Evolutionary conservation across 1,139 yeast species (phyloP).

Genomic region (Candida gigantensis): DNA sequence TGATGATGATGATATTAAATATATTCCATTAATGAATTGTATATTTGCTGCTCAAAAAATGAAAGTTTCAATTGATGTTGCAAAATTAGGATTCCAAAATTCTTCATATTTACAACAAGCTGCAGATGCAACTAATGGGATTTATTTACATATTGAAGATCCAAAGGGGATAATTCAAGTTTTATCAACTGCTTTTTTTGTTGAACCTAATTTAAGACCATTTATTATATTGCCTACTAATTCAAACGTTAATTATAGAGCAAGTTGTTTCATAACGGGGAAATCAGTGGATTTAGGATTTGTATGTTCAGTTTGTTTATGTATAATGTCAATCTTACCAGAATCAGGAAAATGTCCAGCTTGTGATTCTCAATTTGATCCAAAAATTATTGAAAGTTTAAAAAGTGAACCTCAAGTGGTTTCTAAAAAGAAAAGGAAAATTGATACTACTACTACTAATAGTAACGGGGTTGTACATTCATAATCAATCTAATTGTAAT

Average conservation of each 20-base stretch:
- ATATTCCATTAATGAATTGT: conserved; percentile 92
- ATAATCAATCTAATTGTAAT: conserved; percentile 7
- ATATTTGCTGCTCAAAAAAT: conserved; percentile 95
- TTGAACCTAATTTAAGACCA: conserved; percentile 79
- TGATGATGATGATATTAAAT: conserved; percentile 77
- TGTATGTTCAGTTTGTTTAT: conserved; percentile 93
- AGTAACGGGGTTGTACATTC: not conserved
- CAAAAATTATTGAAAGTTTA: conserved; percentile 44
- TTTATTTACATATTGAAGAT: conserved; percentile 73
- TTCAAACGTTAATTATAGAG: conserved; percentile 86
- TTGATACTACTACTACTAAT: too few species aligned
- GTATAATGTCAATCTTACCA: conserved; percentile 70
- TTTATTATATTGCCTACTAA: conserved; percentile 80
- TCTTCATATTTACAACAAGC: conserved; percentile 94
- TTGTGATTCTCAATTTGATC: conserved; percentile 53
- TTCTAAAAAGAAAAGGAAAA: conserved; percentile 40
- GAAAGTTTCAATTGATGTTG: conserved; percentile 87
- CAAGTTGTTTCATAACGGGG: conserved; percentile 91
- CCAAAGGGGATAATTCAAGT: conserved; percentile 78
- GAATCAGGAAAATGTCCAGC: conserved; percentile 55
- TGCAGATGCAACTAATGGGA: conserved; percentile 91
- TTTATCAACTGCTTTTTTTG: conserved; percentile 63
- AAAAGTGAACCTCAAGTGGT: conserved; percentile 56
- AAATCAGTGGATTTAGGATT: conserved; percentile 88
- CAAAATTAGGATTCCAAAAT: conserved; percentile 68